A percentile compares a stretch with the other conserved stretches of the same genome.
These are phyloP conservation scores for Phalaenopsis aphrodite DNA, from an alignment of 106 monocot species.

Conservation along the genomic window DNA sequence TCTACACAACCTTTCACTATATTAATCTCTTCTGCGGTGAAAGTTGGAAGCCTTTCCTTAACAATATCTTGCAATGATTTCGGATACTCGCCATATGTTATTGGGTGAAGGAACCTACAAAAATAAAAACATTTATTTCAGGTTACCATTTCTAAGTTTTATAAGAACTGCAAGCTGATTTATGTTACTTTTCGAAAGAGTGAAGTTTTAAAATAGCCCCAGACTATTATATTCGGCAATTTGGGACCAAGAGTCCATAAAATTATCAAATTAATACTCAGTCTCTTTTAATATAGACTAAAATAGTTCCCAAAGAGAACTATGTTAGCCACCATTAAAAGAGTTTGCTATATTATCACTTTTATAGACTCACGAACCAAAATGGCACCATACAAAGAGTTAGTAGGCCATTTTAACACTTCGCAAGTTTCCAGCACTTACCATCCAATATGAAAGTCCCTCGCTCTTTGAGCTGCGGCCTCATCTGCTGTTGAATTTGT, in stretches of 20 bases:
- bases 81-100: constrained; percentile 81
- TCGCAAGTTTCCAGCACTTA: constrained; percentile 10
- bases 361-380: too few species aligned
- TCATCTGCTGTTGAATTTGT: constrained; percentile 53
- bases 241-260: too few species aligned
- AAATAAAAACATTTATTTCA: neutral
- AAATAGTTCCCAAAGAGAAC: too few species aligned
- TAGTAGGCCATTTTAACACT: too few species aligned
- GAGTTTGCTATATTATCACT: too few species aligned
- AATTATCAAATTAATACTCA: too few species aligned
- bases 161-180: neutral
- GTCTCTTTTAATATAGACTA: too few species aligned
- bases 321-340: too few species aligned
- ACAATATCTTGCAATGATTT: constrained; percentile 70
- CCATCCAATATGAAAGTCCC: constrained; percentile 97
- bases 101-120: constrained; percentile 85
- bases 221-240: too few species aligned
- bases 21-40: constrained; percentile 48
- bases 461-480: constrained; percentile 87
- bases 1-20: constrained; percentile 85
- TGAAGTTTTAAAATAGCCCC: too few species aligned
- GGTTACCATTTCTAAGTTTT: neutral
- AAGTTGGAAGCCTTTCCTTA: constrained; percentile 79
- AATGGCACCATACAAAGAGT: too few species aligned
- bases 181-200: neutral